phyloP scores from a whole-genome alignment of 164 flowering plant genomes.

The Magnolia changhungtana region DNA sequence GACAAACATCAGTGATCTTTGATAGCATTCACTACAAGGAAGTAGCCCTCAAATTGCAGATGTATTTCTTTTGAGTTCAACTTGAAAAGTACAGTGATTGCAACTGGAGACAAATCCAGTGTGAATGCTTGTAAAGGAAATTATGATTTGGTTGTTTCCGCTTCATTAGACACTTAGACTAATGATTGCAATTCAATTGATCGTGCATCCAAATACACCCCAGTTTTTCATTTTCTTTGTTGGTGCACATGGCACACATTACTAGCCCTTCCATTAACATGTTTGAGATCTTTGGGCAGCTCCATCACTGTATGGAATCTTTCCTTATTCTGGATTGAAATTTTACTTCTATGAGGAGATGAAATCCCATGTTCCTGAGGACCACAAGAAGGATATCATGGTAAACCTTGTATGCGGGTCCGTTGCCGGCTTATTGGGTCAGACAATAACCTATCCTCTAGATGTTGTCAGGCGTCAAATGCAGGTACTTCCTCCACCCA shows the following conservation, averaged over 20 bases:
- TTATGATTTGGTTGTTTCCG: not conserved
- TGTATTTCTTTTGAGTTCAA: not conserved
- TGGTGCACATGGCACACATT: not conserved
- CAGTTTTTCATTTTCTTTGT: not conserved
- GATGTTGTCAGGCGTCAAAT: conserved; percentile 98
- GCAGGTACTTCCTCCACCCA: conserved; percentile 57
- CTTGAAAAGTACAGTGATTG: not conserved
- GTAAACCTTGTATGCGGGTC: conserved; percentile 92
- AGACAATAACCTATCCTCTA: conserved; percentile 95
- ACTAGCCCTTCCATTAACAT: conserved; percentile 7
- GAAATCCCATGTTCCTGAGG: conserved; percentile 80
- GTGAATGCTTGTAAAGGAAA: not conserved
- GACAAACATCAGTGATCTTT: no score
- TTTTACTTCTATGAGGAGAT: conserved; percentile 96
- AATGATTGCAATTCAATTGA: no score
- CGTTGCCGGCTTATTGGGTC: conserved; percentile 86
- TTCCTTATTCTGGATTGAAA: conserved; percentile 95
- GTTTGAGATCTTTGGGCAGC: conserved; percentile 42
- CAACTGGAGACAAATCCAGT: not conserved
- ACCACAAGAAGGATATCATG: conserved; percentile 58
- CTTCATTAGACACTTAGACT: not conserved
- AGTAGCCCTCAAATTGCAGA: not conserved
- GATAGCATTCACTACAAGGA: no score
- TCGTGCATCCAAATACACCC: not conserved
- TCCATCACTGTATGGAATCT: conserved; percentile 96